Base-by-base conservation (phyloP, 495 filamentous ascomycete species). In the Haplographium delicatum region DNA sequence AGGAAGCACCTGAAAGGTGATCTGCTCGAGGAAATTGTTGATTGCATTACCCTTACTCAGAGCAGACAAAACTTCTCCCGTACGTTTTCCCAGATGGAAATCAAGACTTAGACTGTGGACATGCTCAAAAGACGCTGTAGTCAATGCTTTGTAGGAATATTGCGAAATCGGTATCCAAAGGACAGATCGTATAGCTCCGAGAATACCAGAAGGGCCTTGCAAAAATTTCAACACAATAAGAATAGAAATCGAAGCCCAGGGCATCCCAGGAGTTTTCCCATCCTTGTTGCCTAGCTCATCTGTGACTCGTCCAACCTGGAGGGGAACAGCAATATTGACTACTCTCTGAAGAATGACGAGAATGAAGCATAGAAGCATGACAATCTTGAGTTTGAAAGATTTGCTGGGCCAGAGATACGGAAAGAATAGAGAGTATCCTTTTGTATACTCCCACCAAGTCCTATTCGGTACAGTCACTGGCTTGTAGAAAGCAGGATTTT, bases 81-180 rank as follows among this genome's bases (percentile, higher is more conserved):
- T 97, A 65, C 91, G 89, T 69, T 98, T 98, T 35, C 89, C 87
- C 9, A 96, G 78, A 65, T 98, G 93, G 60, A 98, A 98, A 62
- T 97, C 93, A 56, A 96, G 72, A 66, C 91, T 96, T 13, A 98
- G 80, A 30, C 84, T 81, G 65, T 97, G 93, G 15, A 98, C 93
- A 62, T 98, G 93, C 65, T 97, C 93, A 59, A 98, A 98, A 5
- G 91, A 86, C 6, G 93, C 89, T 2, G 90, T 91, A 1, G 89
- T 95, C 24, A 98, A 76, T 42, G 93, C 89, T 65, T 88, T 86
- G 65, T 96, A 98, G 6, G 91, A 94, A 65, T 96, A 95, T 63
- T 98, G 93, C 28, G 89, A 83, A 43, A 98, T 88, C 1, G 93
- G 93, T 38, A 98, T 89, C 93, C 93, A 98, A 23, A 98, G 70